A percentile compares a stretch with the other conserved stretches of the same genome.
Evolutionary conservation across 2,329 filamentous ascomycete species (phyloP).

Genomic region (Cercospora brassicicola): DNA sequence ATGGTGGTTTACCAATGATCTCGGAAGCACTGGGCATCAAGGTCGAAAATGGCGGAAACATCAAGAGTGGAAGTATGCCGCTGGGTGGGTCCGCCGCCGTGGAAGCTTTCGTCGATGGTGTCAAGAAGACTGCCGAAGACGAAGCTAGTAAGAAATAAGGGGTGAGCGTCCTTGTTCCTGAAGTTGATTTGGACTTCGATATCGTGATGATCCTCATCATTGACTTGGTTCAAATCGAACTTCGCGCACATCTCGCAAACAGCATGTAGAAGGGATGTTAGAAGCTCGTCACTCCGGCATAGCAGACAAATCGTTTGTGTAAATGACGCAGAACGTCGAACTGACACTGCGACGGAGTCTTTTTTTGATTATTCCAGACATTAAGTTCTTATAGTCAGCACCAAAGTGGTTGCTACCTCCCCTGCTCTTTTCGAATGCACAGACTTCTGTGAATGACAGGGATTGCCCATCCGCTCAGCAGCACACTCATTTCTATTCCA

Average conservation of each 20-base stretch:
- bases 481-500: neutral
- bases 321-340: neutral
- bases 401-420: neutral
- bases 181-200: neutral
- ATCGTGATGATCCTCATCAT: neutral
- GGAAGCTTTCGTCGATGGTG: conserved; percentile 85
- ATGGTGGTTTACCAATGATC: conserved; percentile 86
- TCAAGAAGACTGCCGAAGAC: conserved; percentile 75
- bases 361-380: neutral
- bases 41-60: conserved; percentile 80
- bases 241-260: neutral
- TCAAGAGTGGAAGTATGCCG: conserved; percentile 75
- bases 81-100: conserved; percentile 85
- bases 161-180: neutral
- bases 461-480: neutral
- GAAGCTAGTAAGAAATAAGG: conserved; percentile 38
- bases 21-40: conserved; percentile 80
- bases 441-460: neutral
- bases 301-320: neutral
- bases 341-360: neutral
- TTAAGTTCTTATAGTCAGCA: neutral
- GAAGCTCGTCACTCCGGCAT: neutral
- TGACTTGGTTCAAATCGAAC: neutral
- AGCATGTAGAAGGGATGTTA: neutral
- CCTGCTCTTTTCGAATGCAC: neutral